Conservation (phyloP, 2,329 filamentous ascomycete genomes). For the Alternaria sp. region DNA sequence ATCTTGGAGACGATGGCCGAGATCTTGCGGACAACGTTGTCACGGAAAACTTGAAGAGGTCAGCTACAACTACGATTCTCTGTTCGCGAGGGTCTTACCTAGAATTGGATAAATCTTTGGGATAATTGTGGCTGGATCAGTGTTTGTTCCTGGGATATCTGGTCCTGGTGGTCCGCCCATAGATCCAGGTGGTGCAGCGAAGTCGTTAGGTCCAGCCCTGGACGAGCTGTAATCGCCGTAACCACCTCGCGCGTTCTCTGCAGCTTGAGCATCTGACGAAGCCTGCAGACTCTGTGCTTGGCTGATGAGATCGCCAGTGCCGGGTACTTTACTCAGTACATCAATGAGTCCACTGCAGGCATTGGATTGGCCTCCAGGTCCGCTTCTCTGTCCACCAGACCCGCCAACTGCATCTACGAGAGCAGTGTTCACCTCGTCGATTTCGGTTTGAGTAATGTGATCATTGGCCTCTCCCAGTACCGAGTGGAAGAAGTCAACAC, state of each 20-base stretch:
- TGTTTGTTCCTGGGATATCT: constrained; percentile 76
- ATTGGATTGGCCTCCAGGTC: constrained; percentile 39
- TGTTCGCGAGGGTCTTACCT: background rate
- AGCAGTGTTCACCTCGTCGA: constrained; percentile 55
- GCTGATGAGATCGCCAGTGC: constrained; percentile 52
- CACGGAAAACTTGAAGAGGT: constrained; percentile 71
- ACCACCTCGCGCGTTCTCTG: constrained; percentile 51
- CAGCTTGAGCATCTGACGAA: constrained; percentile 56
- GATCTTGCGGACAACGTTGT: constrained; percentile 90
- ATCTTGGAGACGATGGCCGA: constrained; percentile 87
- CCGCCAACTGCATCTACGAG: constrained; percentile 48
- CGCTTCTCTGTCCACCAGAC: constrained; percentile 28
- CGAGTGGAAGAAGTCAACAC: constrained; percentile 59
- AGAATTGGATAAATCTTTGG: constrained; percentile 90
- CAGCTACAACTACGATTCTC: background rate
- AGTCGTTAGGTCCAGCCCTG: constrained; percentile 42
- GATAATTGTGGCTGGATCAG: constrained; percentile 64
- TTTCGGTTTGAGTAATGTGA: constrained; percentile 56
- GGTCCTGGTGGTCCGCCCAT: constrained; percentile 53
- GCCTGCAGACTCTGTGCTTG: constrained; percentile 56
- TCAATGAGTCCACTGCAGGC: constrained; percentile 63
- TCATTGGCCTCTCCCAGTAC: constrained; percentile 59
- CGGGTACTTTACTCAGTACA: constrained; percentile 77
- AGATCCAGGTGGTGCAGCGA: constrained; percentile 54
- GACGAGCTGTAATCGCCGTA: constrained; percentile 49